A percentile compares a stretch with the other conserved stretches of the same genome.
phyloP scores from a whole-genome alignment of 768 basidiomycete genomes.

The Pleurotus sapidus region DNA sequence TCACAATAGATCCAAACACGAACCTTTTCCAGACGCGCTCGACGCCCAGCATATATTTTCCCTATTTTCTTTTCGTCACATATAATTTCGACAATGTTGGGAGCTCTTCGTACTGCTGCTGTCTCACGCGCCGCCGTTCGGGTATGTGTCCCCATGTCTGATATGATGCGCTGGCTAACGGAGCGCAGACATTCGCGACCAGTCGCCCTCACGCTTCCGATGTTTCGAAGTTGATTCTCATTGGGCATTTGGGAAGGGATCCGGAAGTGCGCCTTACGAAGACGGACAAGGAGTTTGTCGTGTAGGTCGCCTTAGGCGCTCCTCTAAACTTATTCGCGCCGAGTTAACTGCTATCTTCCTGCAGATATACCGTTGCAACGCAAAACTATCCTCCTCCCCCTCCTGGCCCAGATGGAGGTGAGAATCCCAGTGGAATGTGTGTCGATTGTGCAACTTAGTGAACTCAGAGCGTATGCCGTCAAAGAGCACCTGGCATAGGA shows the following conservation, averaged over 20 bases:
- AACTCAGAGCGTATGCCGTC: constrained; percentile 46
- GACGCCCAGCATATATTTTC: background rate
- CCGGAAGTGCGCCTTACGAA: constrained; percentile 70
- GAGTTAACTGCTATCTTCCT: background rate
- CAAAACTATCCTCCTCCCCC: constrained; percentile 57
- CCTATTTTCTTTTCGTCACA: background rate
- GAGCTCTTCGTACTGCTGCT: constrained; percentile 41
- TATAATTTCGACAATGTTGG: constrained; percentile 41
- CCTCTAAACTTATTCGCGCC: background rate
- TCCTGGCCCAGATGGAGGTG: constrained; percentile 60
- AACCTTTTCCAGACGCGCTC: background rate
- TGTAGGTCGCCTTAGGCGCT: constrained; percentile 42
- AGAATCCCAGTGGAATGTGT: constrained; percentile 16
- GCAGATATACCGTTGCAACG: constrained; percentile 78
- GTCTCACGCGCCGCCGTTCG: constrained; percentile 40
- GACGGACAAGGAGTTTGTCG: constrained; percentile 74
- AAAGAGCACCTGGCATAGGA: constrained; percentile 69
- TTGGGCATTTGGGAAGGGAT: constrained; percentile 70
- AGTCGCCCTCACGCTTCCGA: constrained; percentile 52
- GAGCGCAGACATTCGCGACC: constrained; percentile 61
- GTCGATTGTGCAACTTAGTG: background rate
- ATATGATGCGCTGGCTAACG: too few relatives aligned
- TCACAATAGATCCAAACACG: constrained; percentile 17
- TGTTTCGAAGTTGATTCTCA: constrained; percentile 71
- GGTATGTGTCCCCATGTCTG: constrained; percentile 31